A percentile compares a stretch with the other conserved stretches of the same genome.
Conservation (phyloP, 352 stramenopile species). For the Phytophthora ohioensis region DNA sequence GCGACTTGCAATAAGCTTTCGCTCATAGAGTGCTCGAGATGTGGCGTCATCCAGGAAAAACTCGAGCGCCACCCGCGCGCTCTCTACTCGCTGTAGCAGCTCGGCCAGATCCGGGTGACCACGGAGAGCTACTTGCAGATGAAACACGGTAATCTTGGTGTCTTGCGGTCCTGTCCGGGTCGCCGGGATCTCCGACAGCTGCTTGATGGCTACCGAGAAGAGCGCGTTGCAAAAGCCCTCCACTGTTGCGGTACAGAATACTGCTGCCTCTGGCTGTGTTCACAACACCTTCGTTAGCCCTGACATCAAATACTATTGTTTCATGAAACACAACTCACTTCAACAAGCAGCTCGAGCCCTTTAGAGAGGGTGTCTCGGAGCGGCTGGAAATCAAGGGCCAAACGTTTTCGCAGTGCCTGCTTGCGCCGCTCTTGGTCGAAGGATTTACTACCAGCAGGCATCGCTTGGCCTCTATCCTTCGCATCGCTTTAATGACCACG, state of each 20-base stretch:
- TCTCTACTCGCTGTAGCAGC: constrained; percentile 48
- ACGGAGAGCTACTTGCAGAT: constrained; percentile 63
- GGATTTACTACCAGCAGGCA: constrained; percentile 33
- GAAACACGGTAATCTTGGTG: constrained; percentile 63
- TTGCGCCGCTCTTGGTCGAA: constrained; percentile 54
- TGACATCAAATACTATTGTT: background rate
- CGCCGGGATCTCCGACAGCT: constrained; percentile 41
- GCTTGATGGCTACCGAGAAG: constrained; percentile 57
- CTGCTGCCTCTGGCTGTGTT: constrained; percentile 54
- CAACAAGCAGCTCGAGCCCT: constrained; percentile 55
- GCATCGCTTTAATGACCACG: background rate
- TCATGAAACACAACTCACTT: constrained; percentile 37
- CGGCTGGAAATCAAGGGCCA: constrained; percentile 67
- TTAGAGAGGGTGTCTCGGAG: constrained; percentile 57
- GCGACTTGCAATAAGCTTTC: constrained; percentile 47
- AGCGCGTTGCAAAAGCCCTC: constrained; percentile 64
- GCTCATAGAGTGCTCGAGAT: constrained; percentile 52
- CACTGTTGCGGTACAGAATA: constrained; percentile 61
- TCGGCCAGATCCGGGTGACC: constrained; percentile 50
- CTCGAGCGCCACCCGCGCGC: constrained; percentile 46
- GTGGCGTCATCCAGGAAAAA: constrained; percentile 66
- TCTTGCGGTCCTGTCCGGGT: constrained; percentile 41
- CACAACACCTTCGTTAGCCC: constrained; percentile 1
- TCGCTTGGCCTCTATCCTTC: constrained; percentile 24
- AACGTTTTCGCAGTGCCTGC: constrained; percentile 51